These are phyloP conservation scores for Macrolepiota fuliginosa DNA, from an alignment of 768 basidiomycete genomes.

Conservation along the genomic window DNA sequence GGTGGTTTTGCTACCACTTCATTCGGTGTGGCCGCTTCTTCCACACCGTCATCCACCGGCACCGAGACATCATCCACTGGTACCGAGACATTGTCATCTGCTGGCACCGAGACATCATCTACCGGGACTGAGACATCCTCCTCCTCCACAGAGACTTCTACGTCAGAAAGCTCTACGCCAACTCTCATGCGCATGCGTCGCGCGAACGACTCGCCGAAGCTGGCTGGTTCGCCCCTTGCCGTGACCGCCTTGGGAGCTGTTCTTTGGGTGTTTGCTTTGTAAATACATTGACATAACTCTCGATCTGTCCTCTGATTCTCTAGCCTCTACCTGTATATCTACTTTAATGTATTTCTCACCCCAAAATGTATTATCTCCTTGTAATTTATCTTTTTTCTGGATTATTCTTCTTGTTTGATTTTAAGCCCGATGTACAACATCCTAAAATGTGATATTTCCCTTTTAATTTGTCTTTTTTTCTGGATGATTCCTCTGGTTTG, in stretches of 20 bases:
- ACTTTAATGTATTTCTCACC: too few species aligned
- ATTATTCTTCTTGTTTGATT: too few species aligned
- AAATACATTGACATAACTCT: background rate
- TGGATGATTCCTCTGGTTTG: too few species aligned
- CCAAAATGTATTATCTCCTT: too few species aligned
- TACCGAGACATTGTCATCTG: background rate
- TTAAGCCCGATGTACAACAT: too few species aligned
- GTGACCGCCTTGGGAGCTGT: background rate
- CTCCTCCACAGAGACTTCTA: background rate
- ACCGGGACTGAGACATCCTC: background rate
- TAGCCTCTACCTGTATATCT: too few species aligned
- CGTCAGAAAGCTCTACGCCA: background rate
- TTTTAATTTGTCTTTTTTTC: too few species aligned
- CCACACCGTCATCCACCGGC: background rate
- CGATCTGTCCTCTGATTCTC: too few species aligned
- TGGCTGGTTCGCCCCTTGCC: background rate
- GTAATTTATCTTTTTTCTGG: too few species aligned
- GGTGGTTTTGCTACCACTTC: slow-evolving; percentile 2
- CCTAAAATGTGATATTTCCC: too few species aligned
- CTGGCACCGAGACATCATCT: background rate
- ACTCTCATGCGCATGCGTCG: background rate
- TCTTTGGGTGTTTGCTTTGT: slow-evolving; percentile 1
- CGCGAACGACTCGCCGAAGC: background rate
- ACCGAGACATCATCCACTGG: background rate
- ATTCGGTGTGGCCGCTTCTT: background rate